Evolutionary conservation across 768 basidiomycete species (phyloP), one percentile per base, ranked within the genome.

Genomic region (Vararia minispora): DNA sequence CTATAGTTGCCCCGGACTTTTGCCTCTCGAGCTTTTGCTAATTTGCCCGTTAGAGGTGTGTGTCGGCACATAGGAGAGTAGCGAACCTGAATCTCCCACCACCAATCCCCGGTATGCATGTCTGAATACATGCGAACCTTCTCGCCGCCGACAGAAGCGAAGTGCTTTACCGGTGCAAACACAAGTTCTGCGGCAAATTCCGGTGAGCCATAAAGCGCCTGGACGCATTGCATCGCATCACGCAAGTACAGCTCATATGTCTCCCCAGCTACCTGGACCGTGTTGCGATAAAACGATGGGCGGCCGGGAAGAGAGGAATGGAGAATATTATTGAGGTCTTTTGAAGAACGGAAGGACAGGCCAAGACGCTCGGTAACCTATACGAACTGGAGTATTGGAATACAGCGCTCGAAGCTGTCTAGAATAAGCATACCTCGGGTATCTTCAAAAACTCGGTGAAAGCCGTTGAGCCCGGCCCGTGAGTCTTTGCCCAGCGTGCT

Each of bases 331-430:
- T 34, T 34, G 33, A 34, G 12, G 5, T 34, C 33, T 6, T 22
- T 26, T 0, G 53, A 37, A 35, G 50, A 60, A 25, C 45, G 50
- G 47, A 51, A 66, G 3, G 62, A 64, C 0, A 66, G 49, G 0
- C 47, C 52, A 5, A 65, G 53, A 0, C 27, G 18, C 13, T 55
- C 50, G 8, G 12, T 30, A 22, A 46, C 18, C 43, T 44, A 33
- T 20, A 17, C n/a, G 22, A 37, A 39, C 26, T 11, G 5, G 17
- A n/a, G n/a, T n/a, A n/a, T n/a, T n/a, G n/a, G n/a, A n/a, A n/a
- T n/a, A n/a, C n/a, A n/a, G n/a, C n/a, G n/a, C n/a, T n/a, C n/a
- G n/a, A n/a, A n/a, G n/a, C n/a, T n/a, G n/a, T n/a, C n/a, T n/a
- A n/a, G n/a, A n/a, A n/a, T n/a, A n/a, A n/a, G n/a, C n/a, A n/a